Evolutionary conservation across 768 basidiomycete genomes (phyloP), one percentile per base, ranked within the genome.

Genomic region (Amanita fuliginea): DNA sequence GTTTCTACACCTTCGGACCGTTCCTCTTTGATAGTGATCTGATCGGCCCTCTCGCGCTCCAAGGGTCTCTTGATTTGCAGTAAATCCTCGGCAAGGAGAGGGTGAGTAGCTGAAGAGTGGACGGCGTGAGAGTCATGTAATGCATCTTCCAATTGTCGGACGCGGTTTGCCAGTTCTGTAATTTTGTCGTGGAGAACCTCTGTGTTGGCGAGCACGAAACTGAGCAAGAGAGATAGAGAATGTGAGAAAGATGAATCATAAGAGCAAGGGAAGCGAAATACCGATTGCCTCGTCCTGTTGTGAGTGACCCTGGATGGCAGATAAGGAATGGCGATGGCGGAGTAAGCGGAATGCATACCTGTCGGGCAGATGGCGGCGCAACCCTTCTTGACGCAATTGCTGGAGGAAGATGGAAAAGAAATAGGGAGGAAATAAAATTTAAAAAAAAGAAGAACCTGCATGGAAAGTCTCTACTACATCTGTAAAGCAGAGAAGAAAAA

Each of bases 211-310:
- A 85, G 71, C 28, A 84, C 81, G 54, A 83, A 83, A 58, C 82
- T 82, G 50, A 26, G 11, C 33, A 6, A 24, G 6, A 26, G 26
- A 26, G 26, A 26, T 3, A 32, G 30, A 26, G 35, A 33, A 34
- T 35, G 44, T 35, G 43, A 32, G 36, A 32, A 45, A 21, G 36
- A 42, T 32, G 32, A 41, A 35, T n/a, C n/a, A n/a, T n/a, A 26
- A 22, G 33, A 14, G 10, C 33, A 19, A 22, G n/a, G 28, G 30
- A 32, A 39, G 35, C 30, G 18, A 53, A 59, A 44, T 56, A 81
- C 82, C 82, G 68, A 60, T 84, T 86, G 10, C 82, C 82, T 61
- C 81, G 83, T 52, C 83, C 83, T 11, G 83, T 83, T 9, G 81
- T 83, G 34, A 84, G 69, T 26, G 80, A 81, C 13, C 81, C 81